Evolutionary conservation across 2,329 filamentous ascomycete species (phyloP).

Genomic region (Sporothrix pallida): DNA sequence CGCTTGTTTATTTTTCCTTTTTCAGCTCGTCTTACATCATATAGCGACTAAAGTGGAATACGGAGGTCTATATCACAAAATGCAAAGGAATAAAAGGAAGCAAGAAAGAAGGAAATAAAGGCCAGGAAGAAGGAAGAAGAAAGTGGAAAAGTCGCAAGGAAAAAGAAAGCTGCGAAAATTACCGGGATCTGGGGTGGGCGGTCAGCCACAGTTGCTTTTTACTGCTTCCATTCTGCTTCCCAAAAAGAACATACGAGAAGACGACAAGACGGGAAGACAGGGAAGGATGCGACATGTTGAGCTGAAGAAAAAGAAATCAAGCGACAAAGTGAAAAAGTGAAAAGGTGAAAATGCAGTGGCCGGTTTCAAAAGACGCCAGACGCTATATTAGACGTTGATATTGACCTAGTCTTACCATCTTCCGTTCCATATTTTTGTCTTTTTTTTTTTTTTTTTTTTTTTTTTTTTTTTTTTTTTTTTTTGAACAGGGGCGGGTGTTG

Average conservation of each 20-base stretch:
- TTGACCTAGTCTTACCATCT: neutral
- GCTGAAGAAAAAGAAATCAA: constrained; percentile 2
- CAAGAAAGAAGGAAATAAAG: neutral
- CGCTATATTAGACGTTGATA: constrained; percentile 19
- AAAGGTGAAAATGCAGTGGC: neutral
- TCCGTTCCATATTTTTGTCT: too few relatives aligned
- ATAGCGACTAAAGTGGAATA: neutral
- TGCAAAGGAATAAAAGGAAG: neutral
- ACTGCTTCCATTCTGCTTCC: neutral
- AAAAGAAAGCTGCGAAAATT: neutral
- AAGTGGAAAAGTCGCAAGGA: neutral
- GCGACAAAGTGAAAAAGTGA: neutral
- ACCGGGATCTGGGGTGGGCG: neutral
- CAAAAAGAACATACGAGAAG: neutral
- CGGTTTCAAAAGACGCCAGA: constrained; percentile 4
- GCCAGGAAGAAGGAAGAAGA: neutral
- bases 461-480: too few relatives aligned
- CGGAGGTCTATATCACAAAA: neutral
- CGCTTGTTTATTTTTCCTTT: neutral
- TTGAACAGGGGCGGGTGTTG: too few relatives aligned
- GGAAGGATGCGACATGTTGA: neutral
- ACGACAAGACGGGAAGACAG: neutral
- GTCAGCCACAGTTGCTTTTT: neutral
- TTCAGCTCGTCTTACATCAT: neutral
- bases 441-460: neutral